Conservation (phyloP, 2,329 filamentous ascomycete genomes). For the Pyricularia pennisetigena region DNA sequence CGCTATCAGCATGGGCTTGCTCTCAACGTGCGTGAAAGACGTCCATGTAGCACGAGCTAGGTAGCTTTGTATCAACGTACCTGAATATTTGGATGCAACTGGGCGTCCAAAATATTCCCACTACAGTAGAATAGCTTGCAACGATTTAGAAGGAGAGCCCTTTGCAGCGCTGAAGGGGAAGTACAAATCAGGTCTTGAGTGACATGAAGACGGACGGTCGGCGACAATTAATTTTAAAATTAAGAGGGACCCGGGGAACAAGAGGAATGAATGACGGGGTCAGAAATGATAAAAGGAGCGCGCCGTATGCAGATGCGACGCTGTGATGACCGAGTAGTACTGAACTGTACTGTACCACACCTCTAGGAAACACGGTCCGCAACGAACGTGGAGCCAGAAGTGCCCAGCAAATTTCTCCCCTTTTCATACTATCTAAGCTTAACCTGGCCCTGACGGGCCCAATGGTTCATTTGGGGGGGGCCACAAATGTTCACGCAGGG, state of each 20-base stretch:
- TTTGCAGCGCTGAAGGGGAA: too few relatives aligned
- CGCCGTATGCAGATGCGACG: background rate
- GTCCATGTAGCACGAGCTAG: background rate
- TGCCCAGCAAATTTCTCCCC: background rate
- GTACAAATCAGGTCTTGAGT: background rate
- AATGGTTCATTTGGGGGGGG: background rate
- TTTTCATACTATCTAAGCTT: background rate
- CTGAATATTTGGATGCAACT: background rate
- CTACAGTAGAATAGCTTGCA: background rate
- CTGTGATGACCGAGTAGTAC: background rate
- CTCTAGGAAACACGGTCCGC: background rate
- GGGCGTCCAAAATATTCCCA: background rate
- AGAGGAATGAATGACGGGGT: background rate
- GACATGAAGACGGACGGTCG: background rate
- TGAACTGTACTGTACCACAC: background rate
- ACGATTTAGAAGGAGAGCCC: too few relatives aligned
- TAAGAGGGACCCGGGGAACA: background rate
- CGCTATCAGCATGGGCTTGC: background rate
- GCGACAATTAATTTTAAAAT: background rate
- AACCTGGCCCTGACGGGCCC: background rate
- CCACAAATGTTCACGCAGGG: background rate
- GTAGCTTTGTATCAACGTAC: background rate
- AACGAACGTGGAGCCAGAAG: background rate
- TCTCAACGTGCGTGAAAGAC: background rate
- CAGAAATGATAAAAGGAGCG: background rate